Percentiles rank a stretch among this genome's conserved stretches.
Conservation (phyloP, 768 basidiomycete genomes). For the Saitozyma podzolica region DNA sequence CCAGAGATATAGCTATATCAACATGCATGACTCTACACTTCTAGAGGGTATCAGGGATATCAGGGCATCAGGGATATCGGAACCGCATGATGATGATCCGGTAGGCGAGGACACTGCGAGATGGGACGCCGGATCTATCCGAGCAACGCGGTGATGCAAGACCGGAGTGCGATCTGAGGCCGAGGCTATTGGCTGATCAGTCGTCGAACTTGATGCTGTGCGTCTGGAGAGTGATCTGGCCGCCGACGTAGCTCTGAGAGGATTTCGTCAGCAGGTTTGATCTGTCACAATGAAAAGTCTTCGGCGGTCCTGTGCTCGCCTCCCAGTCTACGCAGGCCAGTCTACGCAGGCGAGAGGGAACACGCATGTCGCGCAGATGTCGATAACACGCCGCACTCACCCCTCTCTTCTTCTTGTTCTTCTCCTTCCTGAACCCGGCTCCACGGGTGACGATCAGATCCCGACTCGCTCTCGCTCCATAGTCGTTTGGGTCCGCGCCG, state of each 20-base stretch:
- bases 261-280: too few relatives aligned
- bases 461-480: constrained; percentile 77
- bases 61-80: not conserved
- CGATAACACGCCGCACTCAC: constrained; percentile 21
- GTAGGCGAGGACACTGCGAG: not conserved
- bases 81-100: not conserved
- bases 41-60: not conserved
- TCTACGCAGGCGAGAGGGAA: not conserved
- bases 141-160: too few relatives aligned
- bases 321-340: not conserved
- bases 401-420: constrained; percentile 98
- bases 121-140: too few relatives aligned
- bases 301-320: too few relatives aligned
- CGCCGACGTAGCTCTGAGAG: constrained; percentile 73
- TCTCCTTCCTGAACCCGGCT: constrained; percentile 95
- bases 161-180: not conserved
- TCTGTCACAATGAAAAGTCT: too few relatives aligned
- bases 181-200: constrained; percentile 1
- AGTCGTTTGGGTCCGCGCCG: constrained; percentile 69
- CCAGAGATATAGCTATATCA: not conserved
- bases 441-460: constrained; percentile 93
- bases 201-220: constrained; percentile 81
- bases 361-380: too few relatives aligned
- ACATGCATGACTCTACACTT: not conserved
- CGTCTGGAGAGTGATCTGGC: constrained; percentile 88